Evolutionary conservation across 2,329 filamentous ascomycete genomes (phyloP), one percentile per base, ranked within the genome.

Genomic region (Hymenoscyphus repandus): DNA sequence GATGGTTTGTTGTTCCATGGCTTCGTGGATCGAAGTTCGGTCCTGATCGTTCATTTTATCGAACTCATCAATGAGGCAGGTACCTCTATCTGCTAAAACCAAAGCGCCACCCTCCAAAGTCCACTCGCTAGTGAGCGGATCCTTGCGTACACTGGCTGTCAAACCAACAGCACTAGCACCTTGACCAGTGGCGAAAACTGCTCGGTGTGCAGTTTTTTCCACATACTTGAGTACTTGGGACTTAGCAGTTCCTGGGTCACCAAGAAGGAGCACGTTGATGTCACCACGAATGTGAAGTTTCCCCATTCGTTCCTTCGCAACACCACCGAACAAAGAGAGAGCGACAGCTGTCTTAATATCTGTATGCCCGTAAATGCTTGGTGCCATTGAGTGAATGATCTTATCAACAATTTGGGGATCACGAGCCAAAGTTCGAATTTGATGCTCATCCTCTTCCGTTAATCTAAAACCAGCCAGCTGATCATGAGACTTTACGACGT

Each of bases 41-140:
- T 99, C 93, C 67, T 97, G 90, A 68, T 99, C 93, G 68, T 97
- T 97, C 93, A 99, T 99, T 78, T 99, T 99, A 79, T 99, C 93
- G 63, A 99, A 99, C 71, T 99, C 93, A 64, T 99, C 93, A 56
- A 99, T 99, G 30, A 99, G 77, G 65, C 93, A 97, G 13, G 90
- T 96, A 37, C 93, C 93, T 58, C 89, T 86, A 68, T 99, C 93
- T 13, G 93, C 93, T 50, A 99, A 81, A 63, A 99, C 93, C 10
- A 99, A 77, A 3, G 93, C 93, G 65, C 93, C 93, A 56, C 93
- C 93, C 72, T 99, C 93, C 2, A 99, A 75, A 5, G 93, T 97
- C 92, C 93, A 99, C 71, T 99, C 93, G 68, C 86, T 88, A 1
- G 93, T 99, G 66, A 97, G 76, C 5, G 93, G 93, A 66, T 99